Evolutionary conservation across 306 rosid species (phyloP).

Genomic region (Acacia confusa): DNA sequence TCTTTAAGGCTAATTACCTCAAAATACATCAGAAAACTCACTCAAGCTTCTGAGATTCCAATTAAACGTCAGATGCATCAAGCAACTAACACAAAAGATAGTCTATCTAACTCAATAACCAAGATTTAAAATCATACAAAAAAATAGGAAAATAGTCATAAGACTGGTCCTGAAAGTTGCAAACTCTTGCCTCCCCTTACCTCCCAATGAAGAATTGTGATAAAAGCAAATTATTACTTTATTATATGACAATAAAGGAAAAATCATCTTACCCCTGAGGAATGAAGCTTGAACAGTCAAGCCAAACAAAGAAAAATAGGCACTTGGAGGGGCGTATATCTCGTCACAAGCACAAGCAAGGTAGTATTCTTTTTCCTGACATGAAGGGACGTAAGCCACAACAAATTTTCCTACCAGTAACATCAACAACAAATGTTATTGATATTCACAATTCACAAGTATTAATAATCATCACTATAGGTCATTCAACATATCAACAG

Average conservation of each 20-base stretch:
- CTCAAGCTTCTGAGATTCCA: background rate
- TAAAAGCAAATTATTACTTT: background rate
- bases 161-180: background rate
- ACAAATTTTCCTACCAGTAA: constrained; percentile 69
- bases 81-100: background rate
- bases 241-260: constrained; percentile 16
- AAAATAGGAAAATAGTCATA: background rate
- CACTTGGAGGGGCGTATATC: constrained; percentile 94
- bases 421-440: constrained; percentile 30
- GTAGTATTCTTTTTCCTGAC: constrained; percentile 90
- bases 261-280: constrained; percentile 63
- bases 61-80: background rate
- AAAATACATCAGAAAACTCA: background rate
- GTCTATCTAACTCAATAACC: background rate
- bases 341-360: constrained; percentile 95
- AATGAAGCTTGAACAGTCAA: constrained; percentile 84
- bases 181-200: background rate
- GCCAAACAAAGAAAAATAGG: constrained; percentile 89
- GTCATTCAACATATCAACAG: constrained; percentile 20
- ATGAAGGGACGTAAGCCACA: constrained; percentile 83
- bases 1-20: background rate
- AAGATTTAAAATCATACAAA: background rate
- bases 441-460: constrained; percentile 24
- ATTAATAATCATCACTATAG: constrained; percentile 10
- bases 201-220: background rate